Evolutionary conservation across 805 yeast genomes (phyloP).

Genomic region (Zygosaccharomyces kombuchaensis): DNA sequence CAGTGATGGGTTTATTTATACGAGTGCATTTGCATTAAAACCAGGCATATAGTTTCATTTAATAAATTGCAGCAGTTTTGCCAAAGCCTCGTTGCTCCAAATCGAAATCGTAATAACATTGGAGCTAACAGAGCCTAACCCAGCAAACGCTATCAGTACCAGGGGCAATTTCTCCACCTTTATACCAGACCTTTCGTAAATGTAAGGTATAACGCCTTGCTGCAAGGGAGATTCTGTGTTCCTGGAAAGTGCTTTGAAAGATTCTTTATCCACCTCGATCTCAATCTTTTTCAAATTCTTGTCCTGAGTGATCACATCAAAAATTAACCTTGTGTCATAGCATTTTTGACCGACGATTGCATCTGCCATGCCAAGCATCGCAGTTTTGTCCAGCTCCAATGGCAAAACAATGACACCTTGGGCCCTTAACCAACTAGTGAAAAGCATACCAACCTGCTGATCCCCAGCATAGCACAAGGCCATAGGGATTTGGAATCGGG

Average conservation of each 20-base stretch:
- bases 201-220: conserved; percentile 19
- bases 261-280: conserved; percentile 27
- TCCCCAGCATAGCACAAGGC: conserved; percentile 16
- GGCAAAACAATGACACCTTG: conserved; percentile 28
- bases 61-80: conserved; percentile 1
- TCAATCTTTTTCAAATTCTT: conserved; percentile 23
- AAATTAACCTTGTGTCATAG: conserved; percentile 30
- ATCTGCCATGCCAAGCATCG: conserved; percentile 28
- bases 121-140: conserved; percentile 8
- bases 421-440: conserved; percentile 31
- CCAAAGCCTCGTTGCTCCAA: conserved; percentile 1
- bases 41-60: conserved; percentile 2
- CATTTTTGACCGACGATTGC: conserved; percentile 19
- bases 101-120: conserved; percentile 4
- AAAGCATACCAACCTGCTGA: conserved; percentile 1
- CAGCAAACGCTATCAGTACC: conserved; percentile 10
- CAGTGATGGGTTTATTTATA: conserved; percentile 4
- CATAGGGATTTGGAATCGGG: conserved; percentile 15
- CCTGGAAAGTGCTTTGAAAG: conserved; percentile 21
- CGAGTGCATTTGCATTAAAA: not conserved
- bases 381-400: conserved; percentile 21
- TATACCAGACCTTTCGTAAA: conserved; percentile 32
- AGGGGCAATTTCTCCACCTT: conserved; percentile 24
- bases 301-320: conserved; percentile 22
- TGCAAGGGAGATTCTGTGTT: conserved; percentile 14